Conservation (phyloP, 1,139 yeast species). For the Maudiozyma humilis region DNA sequence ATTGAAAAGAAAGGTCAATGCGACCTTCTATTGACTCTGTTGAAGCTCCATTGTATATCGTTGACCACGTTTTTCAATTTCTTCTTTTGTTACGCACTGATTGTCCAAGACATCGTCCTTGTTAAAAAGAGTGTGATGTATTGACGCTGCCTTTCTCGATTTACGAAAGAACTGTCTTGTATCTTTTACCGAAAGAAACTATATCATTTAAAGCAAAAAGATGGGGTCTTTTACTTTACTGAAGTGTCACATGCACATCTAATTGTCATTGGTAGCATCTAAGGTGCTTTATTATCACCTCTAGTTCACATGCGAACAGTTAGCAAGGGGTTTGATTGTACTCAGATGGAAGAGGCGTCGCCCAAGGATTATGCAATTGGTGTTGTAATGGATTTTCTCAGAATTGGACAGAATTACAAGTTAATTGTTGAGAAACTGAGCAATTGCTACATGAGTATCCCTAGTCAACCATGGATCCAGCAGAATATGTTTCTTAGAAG, state of each 20-base stretch:
- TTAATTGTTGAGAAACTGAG: no score
- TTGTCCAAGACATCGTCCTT: not conserved
- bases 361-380: no score
- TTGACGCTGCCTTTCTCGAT: not conserved
- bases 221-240: not conserved
- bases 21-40: not conserved
- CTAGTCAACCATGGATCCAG: no score
- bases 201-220: not conserved
- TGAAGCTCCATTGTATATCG: not conserved
- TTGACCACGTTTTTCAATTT: not conserved
- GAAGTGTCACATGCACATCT: not conserved
- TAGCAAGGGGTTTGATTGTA: not conserved
- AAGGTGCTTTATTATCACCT: not conserved
- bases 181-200: not conserved
- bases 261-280: not conserved
- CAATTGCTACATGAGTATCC: no score
- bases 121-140: not conserved
- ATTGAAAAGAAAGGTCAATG: not conserved
- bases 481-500: no score
- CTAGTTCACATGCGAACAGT: not conserved
- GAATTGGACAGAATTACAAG: no score
- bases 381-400: no score
- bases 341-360: no score
- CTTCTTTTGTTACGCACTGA: not conserved
- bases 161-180: not conserved